Percentiles rank a stretch among this genome's conserved stretches.
These are phyloP conservation scores for Lachancea dasiensis DNA, from an alignment of 805 yeast genomes.

Conservation along the genomic window DNA sequence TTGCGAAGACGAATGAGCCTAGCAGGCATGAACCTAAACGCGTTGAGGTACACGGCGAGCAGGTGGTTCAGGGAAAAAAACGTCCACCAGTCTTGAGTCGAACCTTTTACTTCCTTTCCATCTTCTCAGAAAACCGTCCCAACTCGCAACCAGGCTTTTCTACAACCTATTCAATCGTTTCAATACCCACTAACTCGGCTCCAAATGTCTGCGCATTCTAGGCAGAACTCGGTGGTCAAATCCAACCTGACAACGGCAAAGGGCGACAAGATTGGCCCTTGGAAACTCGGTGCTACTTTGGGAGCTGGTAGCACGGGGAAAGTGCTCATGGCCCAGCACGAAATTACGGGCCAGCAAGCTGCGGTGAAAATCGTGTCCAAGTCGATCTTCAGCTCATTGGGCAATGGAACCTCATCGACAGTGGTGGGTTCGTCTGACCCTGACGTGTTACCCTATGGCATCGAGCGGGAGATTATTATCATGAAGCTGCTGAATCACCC, in stretches of 20 bases:
- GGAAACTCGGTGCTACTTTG: slow-evolving; percentile 91
- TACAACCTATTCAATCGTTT: not conserved
- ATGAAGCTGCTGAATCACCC: slow-evolving; percentile 78
- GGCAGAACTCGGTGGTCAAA: slow-evolving; percentile 9
- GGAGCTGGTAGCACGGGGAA: slow-evolving; percentile 98
- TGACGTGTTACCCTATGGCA: slow-evolving; percentile 70
- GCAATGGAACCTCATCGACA: slow-evolving; percentile 22
- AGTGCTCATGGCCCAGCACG: slow-evolving; percentile 85
- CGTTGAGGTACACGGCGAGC: not conserved
- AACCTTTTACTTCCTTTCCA: too few species aligned
- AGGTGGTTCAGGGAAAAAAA: not conserved
- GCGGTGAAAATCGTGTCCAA: slow-evolving; percentile 97
- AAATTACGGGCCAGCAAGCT: slow-evolving; percentile 78
- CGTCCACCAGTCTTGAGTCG: too few species aligned
- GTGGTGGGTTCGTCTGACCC: slow-evolving; percentile 43
- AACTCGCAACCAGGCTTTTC: not conserved
- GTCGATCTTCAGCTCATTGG: slow-evolving; percentile 46
- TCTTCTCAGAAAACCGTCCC: not conserved
- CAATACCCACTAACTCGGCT: not conserved
- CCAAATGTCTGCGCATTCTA: slow-evolving; percentile 10
- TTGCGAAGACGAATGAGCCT: not conserved
- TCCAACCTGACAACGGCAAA: slow-evolving; percentile 25
- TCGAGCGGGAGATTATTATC: slow-evolving; percentile 77
- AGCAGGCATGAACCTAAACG: not conserved
- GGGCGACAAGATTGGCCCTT: slow-evolving; percentile 68